These are phyloP conservation scores for Boletus smithii DNA, from an alignment of 1,284 basidiomycete species.

Conservation along the genomic window DNA sequence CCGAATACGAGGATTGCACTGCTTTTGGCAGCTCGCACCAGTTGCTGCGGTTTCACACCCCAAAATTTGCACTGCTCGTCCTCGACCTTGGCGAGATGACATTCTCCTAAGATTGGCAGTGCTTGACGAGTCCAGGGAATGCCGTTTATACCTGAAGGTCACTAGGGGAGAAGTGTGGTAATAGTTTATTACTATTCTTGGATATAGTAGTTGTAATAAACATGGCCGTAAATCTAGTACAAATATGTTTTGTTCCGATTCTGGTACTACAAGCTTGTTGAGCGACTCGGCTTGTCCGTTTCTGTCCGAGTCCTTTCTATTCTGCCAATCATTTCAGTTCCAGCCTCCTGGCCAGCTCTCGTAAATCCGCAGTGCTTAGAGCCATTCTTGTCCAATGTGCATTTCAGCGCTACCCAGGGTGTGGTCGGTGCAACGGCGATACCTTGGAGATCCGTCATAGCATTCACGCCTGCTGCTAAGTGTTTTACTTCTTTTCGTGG, in stretches of 20 bases:
- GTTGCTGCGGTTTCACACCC: background rate
- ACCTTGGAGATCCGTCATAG: background rate
- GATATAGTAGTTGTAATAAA: no score
- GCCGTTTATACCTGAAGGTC: no score
- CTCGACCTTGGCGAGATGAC: background rate
- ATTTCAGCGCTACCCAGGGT: background rate
- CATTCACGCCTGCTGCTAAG: conserved; percentile 1
- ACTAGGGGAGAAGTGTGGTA: no score
- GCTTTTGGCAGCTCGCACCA: conserved; percentile 3
- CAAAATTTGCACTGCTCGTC: background rate
- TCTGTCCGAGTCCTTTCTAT: background rate
- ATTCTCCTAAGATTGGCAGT: no score
- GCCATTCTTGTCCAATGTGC: background rate
- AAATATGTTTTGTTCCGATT: no score
- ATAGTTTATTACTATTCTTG: background rate
- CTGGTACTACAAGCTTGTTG: no score
- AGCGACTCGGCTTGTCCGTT: no score
- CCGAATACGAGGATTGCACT: conserved; percentile 8
- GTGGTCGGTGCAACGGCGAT: no score
- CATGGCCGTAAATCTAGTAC: no score
- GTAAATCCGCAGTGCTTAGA: background rate
- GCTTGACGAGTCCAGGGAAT: no score
- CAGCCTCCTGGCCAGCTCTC: background rate
- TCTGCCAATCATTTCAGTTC: background rate
- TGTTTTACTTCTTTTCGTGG: background rate